Evolutionary conservation across 192 early-diverging fungal genomes (phyloP).

Genomic region (Radiomyces spectabilis): DNA sequence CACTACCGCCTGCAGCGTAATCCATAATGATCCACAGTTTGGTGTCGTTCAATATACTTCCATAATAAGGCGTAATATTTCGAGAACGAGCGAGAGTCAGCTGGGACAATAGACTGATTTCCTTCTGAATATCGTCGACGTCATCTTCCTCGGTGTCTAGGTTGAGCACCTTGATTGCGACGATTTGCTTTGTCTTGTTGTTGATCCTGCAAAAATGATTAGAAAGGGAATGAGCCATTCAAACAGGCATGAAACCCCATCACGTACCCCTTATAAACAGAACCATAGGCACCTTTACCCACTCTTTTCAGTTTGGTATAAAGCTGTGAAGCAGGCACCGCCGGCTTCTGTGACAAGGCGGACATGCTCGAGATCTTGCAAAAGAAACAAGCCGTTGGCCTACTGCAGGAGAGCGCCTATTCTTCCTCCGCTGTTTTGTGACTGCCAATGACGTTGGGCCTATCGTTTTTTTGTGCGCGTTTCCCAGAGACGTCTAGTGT

Average conservation of each 20-base stretch:
- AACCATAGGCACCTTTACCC: conserved; percentile 64
- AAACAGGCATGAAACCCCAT: neutral
- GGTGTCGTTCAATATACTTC: conserved; percentile 79
- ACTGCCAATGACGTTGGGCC: too few species aligned
- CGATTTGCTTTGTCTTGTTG: conserved; percentile 64
- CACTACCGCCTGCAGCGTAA: conserved; percentile 90
- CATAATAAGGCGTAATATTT: conserved; percentile 92
- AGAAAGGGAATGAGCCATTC: neutral
- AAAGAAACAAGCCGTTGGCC: too few species aligned
- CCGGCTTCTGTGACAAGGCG: neutral
- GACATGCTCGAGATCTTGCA: too few species aligned
- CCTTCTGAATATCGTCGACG: conserved; percentile 89
- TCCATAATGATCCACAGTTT: conserved; percentile 99
- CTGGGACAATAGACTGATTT: conserved; percentile 86
- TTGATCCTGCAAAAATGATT: conserved; percentile 45
- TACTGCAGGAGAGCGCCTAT: too few species aligned
- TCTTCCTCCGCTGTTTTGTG: too few species aligned
- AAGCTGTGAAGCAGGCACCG: conserved; percentile 26
- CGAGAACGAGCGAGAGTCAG: conserved; percentile 73
- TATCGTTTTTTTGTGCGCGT: too few species aligned
- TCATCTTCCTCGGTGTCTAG: conserved; percentile 96
- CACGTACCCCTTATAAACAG: conserved; percentile 62
- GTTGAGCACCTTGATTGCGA: conserved; percentile 97
- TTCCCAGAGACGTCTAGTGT: too few species aligned
- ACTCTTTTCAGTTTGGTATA: conserved; percentile 49